Evolutionary conservation across 495 filamentous ascomycete genomes (phyloP).

Genomic region (Trichoderma gamsii): DNA sequence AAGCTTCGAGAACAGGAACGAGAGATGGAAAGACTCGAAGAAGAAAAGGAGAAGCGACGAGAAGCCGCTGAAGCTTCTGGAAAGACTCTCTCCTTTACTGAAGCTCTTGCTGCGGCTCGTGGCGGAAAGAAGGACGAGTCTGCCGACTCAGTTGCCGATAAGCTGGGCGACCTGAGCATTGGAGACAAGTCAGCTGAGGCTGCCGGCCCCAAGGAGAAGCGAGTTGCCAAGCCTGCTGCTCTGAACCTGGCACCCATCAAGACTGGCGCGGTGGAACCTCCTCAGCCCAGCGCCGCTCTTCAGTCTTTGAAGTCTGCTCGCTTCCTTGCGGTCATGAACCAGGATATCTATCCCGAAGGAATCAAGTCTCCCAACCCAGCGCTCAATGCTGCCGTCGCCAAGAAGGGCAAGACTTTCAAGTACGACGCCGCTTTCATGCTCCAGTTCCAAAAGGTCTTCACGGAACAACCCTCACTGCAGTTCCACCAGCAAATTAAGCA

Average conservation of each 20-base stretch:
- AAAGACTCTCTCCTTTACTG: slow-evolving; percentile 21
- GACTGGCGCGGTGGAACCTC: slow-evolving; percentile 73
- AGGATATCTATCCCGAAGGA: slow-evolving; percentile 72
- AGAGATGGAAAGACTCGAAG: slow-evolving; percentile 52
- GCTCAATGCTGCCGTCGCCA: slow-evolving; percentile 67
- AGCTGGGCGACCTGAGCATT: slow-evolving; percentile 39
- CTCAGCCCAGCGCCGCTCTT: slow-evolving; percentile 85
- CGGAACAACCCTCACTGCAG: slow-evolving; percentile 86
- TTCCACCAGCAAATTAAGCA: slow-evolving; percentile 84
- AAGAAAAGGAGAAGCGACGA: slow-evolving; percentile 48
- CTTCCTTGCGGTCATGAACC: slow-evolving; percentile 53
- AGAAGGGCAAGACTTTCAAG: slow-evolving; percentile 74
- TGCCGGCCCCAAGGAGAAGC: slow-evolving; percentile 35
- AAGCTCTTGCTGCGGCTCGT: slow-evolving; percentile 21
- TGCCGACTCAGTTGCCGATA: slow-evolving; percentile 34
- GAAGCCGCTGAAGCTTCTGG: slow-evolving; percentile 25
- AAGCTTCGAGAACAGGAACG: slow-evolving; percentile 27
- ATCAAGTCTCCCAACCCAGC: slow-evolving; percentile 86
- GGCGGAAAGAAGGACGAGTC: slow-evolving; percentile 25
- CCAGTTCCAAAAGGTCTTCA: slow-evolving; percentile 94
- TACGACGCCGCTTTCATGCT: slow-evolving; percentile 94
- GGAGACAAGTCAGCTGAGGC: slow-evolving; percentile 31
- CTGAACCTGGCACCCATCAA: slow-evolving; percentile 74
- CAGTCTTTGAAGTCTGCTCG: slow-evolving; percentile 84
- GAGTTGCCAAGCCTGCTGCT: slow-evolving; percentile 58